These are phyloP conservation scores for Gigaspora rosea DNA, from an alignment of 192 early-diverging fungal genomes.

Conservation along the genomic window DNA sequence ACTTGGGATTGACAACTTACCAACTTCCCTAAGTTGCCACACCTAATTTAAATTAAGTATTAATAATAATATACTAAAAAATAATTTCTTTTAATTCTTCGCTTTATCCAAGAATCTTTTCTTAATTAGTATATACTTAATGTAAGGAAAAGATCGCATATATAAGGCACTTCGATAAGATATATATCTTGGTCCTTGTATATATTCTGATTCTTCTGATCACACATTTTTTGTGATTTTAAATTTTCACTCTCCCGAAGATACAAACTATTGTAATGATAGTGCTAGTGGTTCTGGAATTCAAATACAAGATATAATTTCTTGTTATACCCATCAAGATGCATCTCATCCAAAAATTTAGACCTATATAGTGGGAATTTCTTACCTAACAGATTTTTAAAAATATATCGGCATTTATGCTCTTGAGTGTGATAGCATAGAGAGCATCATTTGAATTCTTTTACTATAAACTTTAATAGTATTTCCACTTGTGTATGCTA, in stretches of 20 bases:
- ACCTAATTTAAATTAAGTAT: not conserved
- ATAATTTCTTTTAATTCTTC: not conserved
- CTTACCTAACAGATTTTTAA: too few relatives aligned
- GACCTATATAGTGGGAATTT: not conserved
- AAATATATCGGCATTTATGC: not conserved
- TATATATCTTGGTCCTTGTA: not conserved
- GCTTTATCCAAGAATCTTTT: not conserved
- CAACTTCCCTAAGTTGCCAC: too few relatives aligned
- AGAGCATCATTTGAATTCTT: slow-evolving; percentile 8
- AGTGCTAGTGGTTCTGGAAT: not conserved
- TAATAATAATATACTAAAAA: too few relatives aligned
- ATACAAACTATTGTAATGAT: not conserved
- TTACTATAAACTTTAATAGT: not conserved
- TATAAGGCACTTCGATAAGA: slow-evolving; percentile 10
- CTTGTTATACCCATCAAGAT: slow-evolving; percentile 7
- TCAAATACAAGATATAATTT: not conserved
- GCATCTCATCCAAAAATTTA: not conserved
- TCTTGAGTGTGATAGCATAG: too few relatives aligned
- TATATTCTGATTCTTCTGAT: slow-evolving; percentile 15
- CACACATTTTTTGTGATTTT: not conserved
- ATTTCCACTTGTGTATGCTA: not conserved
- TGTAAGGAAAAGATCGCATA: not conserved
- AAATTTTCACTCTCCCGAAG: not conserved
- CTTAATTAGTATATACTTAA: not conserved
- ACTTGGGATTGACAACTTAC: too few relatives aligned